Conservation (phyloP, 1,139 yeast species). For the Petasospora fabianii region DNA sequence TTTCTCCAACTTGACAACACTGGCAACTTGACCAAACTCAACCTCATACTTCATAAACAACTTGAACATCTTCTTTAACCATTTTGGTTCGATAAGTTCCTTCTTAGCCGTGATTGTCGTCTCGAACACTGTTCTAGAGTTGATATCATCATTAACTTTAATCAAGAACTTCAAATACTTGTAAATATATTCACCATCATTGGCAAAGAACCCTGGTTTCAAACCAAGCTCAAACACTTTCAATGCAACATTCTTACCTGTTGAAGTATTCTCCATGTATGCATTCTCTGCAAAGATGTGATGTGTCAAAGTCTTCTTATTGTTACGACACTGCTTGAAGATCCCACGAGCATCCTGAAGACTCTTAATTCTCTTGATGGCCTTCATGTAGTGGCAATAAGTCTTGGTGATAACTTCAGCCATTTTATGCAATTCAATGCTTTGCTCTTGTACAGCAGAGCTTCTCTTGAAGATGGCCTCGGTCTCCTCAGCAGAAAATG, state of each 20-base stretch:
- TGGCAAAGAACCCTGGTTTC: conserved; percentile 39
- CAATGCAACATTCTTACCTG: conserved; percentile 48
- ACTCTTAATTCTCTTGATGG: conserved; percentile 58
- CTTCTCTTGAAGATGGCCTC: conserved; percentile 28
- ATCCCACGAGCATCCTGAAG: conserved; percentile 70
- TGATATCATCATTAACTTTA: conserved; percentile 69
- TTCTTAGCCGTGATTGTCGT: conserved; percentile 36
- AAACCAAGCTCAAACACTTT: conserved; percentile 80
- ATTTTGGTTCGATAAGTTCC: conserved; percentile 23
- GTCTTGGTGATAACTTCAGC: conserved; percentile 43
- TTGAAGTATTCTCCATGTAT: conserved; percentile 60
- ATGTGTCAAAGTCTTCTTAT: conserved; percentile 51
- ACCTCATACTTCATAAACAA: conserved; percentile 52
- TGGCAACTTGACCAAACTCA: conserved; percentile 62
- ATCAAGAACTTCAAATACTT: conserved; percentile 74
- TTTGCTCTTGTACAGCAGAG: conserved; percentile 26
- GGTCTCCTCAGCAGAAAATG: conserved; percentile 20
- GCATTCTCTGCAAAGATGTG: conserved; percentile 83
- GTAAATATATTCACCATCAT: conserved; percentile 59
- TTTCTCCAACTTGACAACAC: conserved; percentile 61
- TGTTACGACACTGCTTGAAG: conserved; percentile 55
- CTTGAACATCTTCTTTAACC: conserved; percentile 42
- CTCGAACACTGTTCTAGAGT: conserved; percentile 81
- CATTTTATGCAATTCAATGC: conserved; percentile 19
- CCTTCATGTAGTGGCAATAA: conserved; percentile 56